Base-by-base conservation (phyloP, 768 basidiomycete genomes). In the Floccularia luteovirens region DNA sequence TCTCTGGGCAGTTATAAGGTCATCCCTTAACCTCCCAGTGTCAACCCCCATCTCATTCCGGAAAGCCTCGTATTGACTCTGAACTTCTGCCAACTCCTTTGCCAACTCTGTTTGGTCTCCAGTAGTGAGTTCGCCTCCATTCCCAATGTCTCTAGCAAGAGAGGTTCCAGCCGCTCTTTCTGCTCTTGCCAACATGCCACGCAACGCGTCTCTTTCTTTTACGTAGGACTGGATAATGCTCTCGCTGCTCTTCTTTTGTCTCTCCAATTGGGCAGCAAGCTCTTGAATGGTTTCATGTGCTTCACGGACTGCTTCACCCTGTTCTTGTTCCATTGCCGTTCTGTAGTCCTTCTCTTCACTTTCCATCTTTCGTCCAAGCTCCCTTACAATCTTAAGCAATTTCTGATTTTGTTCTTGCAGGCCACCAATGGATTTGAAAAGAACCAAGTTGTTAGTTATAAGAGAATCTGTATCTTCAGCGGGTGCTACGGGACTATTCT, bases 351-450 rank as follows among this genome's bases (percentile, higher is more conserved):
- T 72, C 60, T 94, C 90, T 49, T 87, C 84, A 4, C 67, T 67
- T 61, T 98, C 96, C 72, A 97, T 75, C 66, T 86, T 83, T 25
- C 70, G 62, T 4, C 86, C 90, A 27, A 98, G 69, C 41, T 88
- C 85, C 13, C 93, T 72, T 10, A 84, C 81, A 48, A 94, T 79
- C 58, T 75, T 80, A 34, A 98, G 67, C 17, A 97, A 63, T 49
- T 85, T 86, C 66, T 89, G 84, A 56, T 98, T 98, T 62, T 94
- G 92, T 30, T 81, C 75, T 53, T 97, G 92, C n/a, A 99, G 64
- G 10, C 74, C 68, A 11, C 75, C 71, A 38, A 97, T 74, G 0
- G 81, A 85, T 31, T 72, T 72, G 78, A 91, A 98, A 24, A 88
- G 72, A 19, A 97, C 86, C 14, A 98, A 76, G 50, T 91, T 75